Conservation (phyloP, 2,329 filamentous ascomycete genomes). For the Xylaria sp. region DNA sequence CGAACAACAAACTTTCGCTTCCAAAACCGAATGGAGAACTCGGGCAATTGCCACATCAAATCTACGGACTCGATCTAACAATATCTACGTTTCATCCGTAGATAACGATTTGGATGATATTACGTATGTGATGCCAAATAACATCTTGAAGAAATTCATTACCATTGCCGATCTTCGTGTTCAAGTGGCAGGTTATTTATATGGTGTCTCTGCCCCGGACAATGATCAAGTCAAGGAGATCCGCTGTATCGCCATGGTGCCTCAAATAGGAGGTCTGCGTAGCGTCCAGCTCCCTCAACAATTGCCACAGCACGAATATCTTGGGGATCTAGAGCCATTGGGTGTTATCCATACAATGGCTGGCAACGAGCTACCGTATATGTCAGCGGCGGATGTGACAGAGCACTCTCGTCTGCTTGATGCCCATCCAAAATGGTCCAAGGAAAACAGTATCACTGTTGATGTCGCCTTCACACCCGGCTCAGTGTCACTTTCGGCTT, state of each 20-base stretch:
- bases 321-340: conserved; percentile 86
- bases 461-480: conserved; percentile 97
- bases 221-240: conserved; percentile 98
- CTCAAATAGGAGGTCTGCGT: conserved; percentile 92
- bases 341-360: conserved; percentile 96
- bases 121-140: conserved; percentile 99
- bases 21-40: conserved; percentile 98
- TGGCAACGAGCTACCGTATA: conserved; percentile 94
- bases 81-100: conserved; percentile 97
- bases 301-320: conserved; percentile 90
- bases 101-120: conserved; percentile 90
- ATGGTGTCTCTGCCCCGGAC: conserved; percentile 90
- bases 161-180: conserved; percentile 95
- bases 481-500: conserved; percentile 92
- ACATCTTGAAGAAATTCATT: conserved; percentile 97
- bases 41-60: conserved; percentile 97
- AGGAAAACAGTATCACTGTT: conserved; percentile 90
- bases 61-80: conserved; percentile 91
- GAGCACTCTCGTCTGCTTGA: conserved; percentile 92
- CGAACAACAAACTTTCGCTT: conserved; percentile 96
- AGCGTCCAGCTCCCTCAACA: conserved; percentile 91
- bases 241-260: conserved; percentile 95
- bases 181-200: conserved; percentile 95
- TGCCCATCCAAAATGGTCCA: conserved; percentile 80
- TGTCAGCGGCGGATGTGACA: conserved; percentile 94